Base-by-base conservation (phyloP, 129 eudicot genomes). In the Flaveria trinervia region DNA sequence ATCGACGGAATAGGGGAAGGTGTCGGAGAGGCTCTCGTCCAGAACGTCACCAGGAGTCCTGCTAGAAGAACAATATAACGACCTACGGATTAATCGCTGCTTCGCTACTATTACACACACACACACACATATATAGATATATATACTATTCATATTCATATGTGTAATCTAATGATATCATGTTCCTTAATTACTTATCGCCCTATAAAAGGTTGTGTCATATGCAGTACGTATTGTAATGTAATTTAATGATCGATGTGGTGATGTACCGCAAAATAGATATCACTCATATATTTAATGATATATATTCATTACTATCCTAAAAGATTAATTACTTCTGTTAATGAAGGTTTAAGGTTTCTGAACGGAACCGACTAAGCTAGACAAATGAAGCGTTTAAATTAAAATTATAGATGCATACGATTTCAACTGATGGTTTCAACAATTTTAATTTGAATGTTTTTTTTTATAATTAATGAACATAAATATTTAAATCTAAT, bases 1-100 rank as follows among this genome's bases (percentile, higher is more conserved):
- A 72, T 92, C 64, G 98, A 90, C 36, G 98, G 98, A 16, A 56
- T 92, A 13, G 98, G 98, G 59, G 94, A 92, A 79, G 93, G 92
- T 22, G 82, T 92, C 15, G 98, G 92, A 48, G 90, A 90, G 65
- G 92, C 85, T 70, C 83, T 93, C 9, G 79, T 89, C 72, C 90
- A 90, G 73, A 84, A 85, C 56, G 70, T 86, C 17, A 81, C 73
- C 10, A 85, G 88, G 83, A 73, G 79, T 54, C 64, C 76, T 9
- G 64, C 11, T 46, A 51, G 50, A 2, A 44, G 62, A 66, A 30
- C 44, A 56, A 73, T 66, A 22, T 73, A 57, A 73, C n/a, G 3
- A 10, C 0, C 11, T 0, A 3, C 2, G 15, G 51, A 46, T 9
- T 46, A 11, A 46, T 46, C 1, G 13, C 17, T 14, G 7, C 12